Evolutionary conservation across 805 yeast species (phyloP).

Genomic region (Saturnispora galanensis): DNA sequence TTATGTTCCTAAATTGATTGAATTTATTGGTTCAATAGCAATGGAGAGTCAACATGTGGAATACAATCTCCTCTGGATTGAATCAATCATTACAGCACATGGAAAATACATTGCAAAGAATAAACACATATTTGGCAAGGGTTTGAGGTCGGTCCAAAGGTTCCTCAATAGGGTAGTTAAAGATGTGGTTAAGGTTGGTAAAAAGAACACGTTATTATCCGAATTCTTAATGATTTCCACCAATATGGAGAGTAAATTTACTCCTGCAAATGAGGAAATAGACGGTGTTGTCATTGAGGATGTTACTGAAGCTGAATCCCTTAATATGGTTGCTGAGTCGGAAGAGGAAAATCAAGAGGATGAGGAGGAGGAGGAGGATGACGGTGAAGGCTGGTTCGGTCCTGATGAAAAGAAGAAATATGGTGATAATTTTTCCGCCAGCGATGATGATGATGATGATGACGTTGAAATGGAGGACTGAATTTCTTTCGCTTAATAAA

Average conservation of each 20-base stretch:
- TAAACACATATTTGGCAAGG: constrained; percentile 51
- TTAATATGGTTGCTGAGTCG: constrained; percentile 12
- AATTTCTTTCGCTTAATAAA: neutral
- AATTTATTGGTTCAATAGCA: constrained; percentile 58
- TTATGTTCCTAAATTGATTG: constrained; percentile 57
- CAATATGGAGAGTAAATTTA: neutral
- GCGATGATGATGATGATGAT: constrained; percentile 26
- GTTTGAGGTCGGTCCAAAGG: constrained; percentile 62
- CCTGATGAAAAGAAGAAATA: constrained; percentile 23
- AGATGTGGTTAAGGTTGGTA: constrained; percentile 50
- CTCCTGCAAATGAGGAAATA: constrained; percentile 17
- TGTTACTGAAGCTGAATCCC: constrained; percentile 15
- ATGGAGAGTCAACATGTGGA: constrained; percentile 76
- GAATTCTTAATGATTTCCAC: constrained; percentile 35
- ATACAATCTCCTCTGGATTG: constrained; percentile 75
- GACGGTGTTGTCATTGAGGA: constrained; percentile 24
- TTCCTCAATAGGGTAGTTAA: constrained; percentile 67
- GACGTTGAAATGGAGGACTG: constrained; percentile 2
- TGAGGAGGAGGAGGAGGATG: constrained; percentile 23
- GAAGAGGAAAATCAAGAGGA: constrained; percentile 22
- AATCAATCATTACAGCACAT: constrained; percentile 55
- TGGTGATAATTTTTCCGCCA: constrained; percentile 28
- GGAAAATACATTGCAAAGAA: constrained; percentile 63
- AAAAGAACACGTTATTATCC: constrained; percentile 44
- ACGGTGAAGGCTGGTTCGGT: constrained; percentile 28